phyloP scores from a whole-genome alignment of 1,284 basidiomycete species.

The Sparassis latifolia region DNA sequence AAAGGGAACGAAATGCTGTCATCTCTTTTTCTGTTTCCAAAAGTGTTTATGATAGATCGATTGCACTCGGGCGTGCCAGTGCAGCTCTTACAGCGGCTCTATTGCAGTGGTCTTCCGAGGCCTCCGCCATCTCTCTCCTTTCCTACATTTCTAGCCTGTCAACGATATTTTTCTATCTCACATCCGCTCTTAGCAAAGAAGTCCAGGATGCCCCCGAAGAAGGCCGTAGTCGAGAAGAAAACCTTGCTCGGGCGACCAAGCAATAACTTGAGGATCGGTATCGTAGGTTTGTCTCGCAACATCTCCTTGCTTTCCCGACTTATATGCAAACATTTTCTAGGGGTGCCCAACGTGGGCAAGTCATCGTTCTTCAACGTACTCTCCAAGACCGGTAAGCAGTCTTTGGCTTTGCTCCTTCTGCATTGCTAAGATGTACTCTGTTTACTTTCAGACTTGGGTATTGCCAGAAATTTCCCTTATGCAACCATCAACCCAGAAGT shows the following conservation, averaged over 20 bases:
- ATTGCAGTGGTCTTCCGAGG: not conserved
- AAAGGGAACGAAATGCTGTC: too few relatives aligned
- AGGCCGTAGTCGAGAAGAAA: slow-evolving; percentile 76
- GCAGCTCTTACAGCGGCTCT: not conserved
- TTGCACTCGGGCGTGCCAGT: slow-evolving; percentile 10
- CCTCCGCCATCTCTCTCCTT: slow-evolving; percentile 3
- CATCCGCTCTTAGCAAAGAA: slow-evolving; percentile 17
- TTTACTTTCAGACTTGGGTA: slow-evolving; percentile 73
- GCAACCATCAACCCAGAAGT: slow-evolving; percentile 62
- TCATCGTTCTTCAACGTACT: slow-evolving; percentile 94
- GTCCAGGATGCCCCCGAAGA: slow-evolving; percentile 84
- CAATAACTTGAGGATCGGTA: slow-evolving; percentile 94
- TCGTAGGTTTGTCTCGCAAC: slow-evolving; percentile 73
- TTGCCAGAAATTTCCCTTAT: slow-evolving; percentile 98
- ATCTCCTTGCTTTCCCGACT: slow-evolving; percentile 6
- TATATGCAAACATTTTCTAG: slow-evolving; percentile 30
- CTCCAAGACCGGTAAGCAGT: slow-evolving; percentile 73
- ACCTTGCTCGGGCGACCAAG: slow-evolving; percentile 80
- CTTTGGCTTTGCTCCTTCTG: slow-evolving; percentile 7
- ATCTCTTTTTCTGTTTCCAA: too few relatives aligned
- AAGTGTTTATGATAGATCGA: slow-evolving; percentile 29
- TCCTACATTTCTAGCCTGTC: slow-evolving; percentile 9
- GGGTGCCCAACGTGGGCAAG: slow-evolving; percentile 92
- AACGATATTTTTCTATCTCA: slow-evolving; percentile 21
- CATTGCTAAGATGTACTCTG: not conserved